Evolutionary conservation across 768 basidiomycete genomes (phyloP).

Genomic region (Suillus clintonianus): DNA sequence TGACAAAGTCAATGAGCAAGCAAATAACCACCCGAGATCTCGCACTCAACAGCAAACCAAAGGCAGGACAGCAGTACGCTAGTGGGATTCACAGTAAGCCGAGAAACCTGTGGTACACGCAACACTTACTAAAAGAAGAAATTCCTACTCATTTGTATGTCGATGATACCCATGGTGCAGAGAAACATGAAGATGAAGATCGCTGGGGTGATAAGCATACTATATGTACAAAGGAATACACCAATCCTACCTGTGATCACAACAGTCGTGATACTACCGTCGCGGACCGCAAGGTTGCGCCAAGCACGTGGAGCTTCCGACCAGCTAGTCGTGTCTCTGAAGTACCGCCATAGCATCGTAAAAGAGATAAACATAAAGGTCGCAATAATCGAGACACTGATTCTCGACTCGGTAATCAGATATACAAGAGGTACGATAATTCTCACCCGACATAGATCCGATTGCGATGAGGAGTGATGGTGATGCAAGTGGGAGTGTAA

Average conservation of each 20-base stretch:
- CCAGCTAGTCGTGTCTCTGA: background rate
- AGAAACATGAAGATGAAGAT: conserved; percentile 22
- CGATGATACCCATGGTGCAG: conserved; percentile 11
- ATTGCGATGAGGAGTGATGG: conserved; percentile 12
- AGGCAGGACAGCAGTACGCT: background rate
- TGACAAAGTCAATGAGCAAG: background rate
- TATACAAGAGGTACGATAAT: background rate
- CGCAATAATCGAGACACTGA: conserved; percentile 19
- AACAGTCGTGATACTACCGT: conserved; percentile 11
- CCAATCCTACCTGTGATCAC: conserved; percentile 16
- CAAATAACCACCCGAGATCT: no score
- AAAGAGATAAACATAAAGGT: conserved; percentile 13
- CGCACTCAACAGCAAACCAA: conserved; percentile 3
- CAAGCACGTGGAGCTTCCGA: background rate
- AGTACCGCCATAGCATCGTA: conserved; percentile 21
- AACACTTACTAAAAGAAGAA: conserved; percentile 21
- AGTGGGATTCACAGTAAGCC: background rate
- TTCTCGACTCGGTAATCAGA: background rate
- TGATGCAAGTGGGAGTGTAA: conserved; percentile 18
- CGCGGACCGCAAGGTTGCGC: conserved; percentile 7
- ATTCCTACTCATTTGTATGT: conserved; percentile 17
- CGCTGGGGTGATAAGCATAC: conserved; percentile 6
- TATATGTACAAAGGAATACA: background rate
- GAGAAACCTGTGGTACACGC: background rate
- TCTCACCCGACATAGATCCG: conserved; percentile 21